A percentile compares a stretch with the other conserved stretches of the same genome.
Conservation (phyloP, 441 rosid genomes). For the Jatropha multifida region DNA sequence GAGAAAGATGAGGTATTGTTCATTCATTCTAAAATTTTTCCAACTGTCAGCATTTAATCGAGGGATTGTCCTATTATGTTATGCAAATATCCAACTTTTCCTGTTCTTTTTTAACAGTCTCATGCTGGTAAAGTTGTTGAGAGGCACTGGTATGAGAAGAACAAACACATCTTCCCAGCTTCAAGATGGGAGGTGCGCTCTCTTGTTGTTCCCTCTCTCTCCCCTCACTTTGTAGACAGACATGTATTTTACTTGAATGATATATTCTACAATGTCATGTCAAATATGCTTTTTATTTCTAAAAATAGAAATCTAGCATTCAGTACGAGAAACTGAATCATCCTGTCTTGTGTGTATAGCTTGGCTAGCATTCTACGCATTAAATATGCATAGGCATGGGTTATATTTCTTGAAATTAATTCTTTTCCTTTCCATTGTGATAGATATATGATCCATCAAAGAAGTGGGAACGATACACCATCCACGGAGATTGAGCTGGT, state of each 20-base stretch:
- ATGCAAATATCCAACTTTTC: background rate
- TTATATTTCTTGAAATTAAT: background rate
- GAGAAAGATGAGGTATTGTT: conserved; percentile 89
- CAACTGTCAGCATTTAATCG: background rate
- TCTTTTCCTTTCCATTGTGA: background rate
- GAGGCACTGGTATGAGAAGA: conserved; percentile 98
- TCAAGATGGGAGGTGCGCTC: conserved; percentile 87
- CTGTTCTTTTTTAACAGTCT: conserved; percentile 44
- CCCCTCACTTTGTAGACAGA: background rate
- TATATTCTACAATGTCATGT: background rate
- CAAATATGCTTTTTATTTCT: background rate
- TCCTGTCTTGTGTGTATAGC: background rate
- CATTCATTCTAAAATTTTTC: background rate
- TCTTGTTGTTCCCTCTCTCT: conserved; percentile 6
- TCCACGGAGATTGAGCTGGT: conserved; percentile 76
- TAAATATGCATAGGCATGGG: background rate
- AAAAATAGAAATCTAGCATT: background rate
- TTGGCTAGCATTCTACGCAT: background rate
- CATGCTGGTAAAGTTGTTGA: conserved; percentile 98
- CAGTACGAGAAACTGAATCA: background rate
- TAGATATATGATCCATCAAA: conserved; percentile 88
- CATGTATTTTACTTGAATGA: background rate
- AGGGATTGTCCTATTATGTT: background rate
- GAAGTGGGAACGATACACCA: conserved; percentile 98
- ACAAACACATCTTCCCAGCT: conserved; percentile 97